Evolutionary conservation across 306 rosid species (phyloP).

Genomic region (Casuarina cunninghamiana): DNA sequence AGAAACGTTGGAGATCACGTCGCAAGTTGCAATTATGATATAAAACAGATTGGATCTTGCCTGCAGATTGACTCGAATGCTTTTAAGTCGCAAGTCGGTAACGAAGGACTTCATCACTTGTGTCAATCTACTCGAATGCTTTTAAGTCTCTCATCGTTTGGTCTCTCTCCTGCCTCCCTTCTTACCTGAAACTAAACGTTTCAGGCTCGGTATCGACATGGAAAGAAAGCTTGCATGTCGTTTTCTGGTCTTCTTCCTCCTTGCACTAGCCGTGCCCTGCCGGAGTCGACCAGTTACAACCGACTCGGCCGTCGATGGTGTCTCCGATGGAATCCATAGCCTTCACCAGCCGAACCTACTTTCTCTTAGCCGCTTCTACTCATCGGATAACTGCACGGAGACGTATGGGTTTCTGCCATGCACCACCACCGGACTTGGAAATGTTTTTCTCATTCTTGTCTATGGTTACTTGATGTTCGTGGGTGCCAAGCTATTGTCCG

Average conservation of each 20-base stretch:
- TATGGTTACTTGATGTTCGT: slow-evolving; percentile 53
- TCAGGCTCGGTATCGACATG: slow-evolving; percentile 14
- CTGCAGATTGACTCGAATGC: not conserved
- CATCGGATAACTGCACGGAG: slow-evolving; percentile 35
- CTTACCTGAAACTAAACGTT: not conserved
- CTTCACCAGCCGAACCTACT: slow-evolving; percentile 15
- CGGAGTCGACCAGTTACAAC: slow-evolving; percentile 23
- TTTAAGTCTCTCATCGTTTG: not conserved
- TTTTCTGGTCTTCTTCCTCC: slow-evolving; percentile 14
- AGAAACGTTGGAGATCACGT: not conserved
- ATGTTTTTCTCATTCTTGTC: slow-evolving; percentile 41
- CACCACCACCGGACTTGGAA: slow-evolving; percentile 36
- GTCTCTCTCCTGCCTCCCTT: not conserved
- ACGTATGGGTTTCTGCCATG: slow-evolving; percentile 53
- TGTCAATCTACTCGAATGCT: not conserved
- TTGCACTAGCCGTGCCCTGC: not conserved
- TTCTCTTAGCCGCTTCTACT: not conserved
- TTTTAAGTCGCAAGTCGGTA: not conserved
- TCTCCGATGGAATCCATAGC: slow-evolving; percentile 31
- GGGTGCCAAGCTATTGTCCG: slow-evolving; percentile 41
- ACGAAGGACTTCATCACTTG: too few species aligned
- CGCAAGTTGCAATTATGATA: not conserved
- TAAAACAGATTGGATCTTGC: not conserved
- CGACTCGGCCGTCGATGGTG: slow-evolving; percentile 3
- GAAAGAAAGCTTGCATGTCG: slow-evolving; percentile 14